Evolutionary conservation across 2,329 filamentous ascomycete genomes (phyloP).

Genomic region (Phialophora tarda): DNA sequence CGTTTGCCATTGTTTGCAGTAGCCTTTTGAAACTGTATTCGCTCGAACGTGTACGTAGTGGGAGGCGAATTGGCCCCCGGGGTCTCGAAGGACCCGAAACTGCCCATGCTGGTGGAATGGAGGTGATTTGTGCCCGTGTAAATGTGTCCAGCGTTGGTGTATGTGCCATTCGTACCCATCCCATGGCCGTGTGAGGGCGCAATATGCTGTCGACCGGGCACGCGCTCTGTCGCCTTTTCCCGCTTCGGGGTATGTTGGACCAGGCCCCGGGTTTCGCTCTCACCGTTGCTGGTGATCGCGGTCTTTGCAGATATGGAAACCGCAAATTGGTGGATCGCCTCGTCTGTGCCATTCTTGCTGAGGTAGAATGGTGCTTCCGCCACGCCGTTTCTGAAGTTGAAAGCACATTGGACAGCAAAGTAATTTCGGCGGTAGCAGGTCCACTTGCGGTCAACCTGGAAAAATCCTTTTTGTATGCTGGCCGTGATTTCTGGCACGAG

Average conservation of each 20-base stretch:
- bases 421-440: conserved; percentile 93
- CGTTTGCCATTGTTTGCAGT: conserved; percentile 94
- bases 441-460: conserved; percentile 80
- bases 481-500: conserved; percentile 77
- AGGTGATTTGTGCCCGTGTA: conserved; percentile 27
- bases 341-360: conserved; percentile 52
- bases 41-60: conserved; percentile 72
- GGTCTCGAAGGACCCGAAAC: conserved; percentile 40
- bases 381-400: conserved; percentile 69
- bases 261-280: conserved; percentile 77
- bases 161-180: conserved; percentile 26
- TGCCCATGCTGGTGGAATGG: conserved; percentile 24
- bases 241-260: conserved; percentile 91
- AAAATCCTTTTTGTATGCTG: conserved; percentile 88
- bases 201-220: conserved; percentile 59
- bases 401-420: conserved; percentile 83
- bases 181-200: conserved; percentile 26
- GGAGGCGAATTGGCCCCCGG: conserved; percentile 40
- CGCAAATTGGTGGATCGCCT: conserved; percentile 73
- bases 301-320: conserved; percentile 76
- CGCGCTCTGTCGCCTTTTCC: conserved; percentile 81
- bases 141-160: conserved; percentile 20
- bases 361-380: conserved; percentile 62
- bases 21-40: conserved; percentile 92
- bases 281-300: conserved; percentile 68